Conservation (phyloP, 176 grass and related monocot species). For the Musa troglodytarum region DNA sequence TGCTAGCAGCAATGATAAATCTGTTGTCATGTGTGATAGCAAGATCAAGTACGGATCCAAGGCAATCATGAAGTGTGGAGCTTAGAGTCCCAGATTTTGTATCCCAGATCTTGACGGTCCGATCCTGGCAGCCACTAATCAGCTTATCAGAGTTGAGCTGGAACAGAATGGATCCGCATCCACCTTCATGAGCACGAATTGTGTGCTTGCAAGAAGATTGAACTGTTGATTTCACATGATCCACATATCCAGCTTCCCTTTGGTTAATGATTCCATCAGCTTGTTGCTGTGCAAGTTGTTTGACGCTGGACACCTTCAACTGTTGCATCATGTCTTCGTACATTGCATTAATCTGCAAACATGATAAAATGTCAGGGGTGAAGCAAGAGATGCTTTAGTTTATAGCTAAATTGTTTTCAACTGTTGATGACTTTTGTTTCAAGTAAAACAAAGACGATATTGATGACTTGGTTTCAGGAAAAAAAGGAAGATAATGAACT, state of each 20-base stretch:
- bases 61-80: slow-evolving; percentile 52
- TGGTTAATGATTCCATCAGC: slow-evolving; percentile 63
- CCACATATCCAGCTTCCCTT: slow-evolving; percentile 53
- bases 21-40: slow-evolving; percentile 80
- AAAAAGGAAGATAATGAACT: no score
- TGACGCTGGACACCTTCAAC: slow-evolving; percentile 48
- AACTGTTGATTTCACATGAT: slow-evolving; percentile 39
- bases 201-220: slow-evolving; percentile 59
- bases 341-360: slow-evolving; percentile 69
- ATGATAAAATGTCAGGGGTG: background rate
- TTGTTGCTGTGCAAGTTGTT: slow-evolving; percentile 73
- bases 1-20: slow-evolving; percentile 74
- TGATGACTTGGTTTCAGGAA: no score
- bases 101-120: slow-evolving; percentile 87
- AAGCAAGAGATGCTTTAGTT: background rate
- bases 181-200: slow-evolving; percentile 82
- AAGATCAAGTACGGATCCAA: slow-evolving; percentile 80
- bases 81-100: slow-evolving; percentile 37
- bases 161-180: slow-evolving; percentile 66
- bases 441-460: no score
- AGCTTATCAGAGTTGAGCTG: slow-evolving; percentile 74
- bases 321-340: slow-evolving; percentile 87
- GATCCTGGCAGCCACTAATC: slow-evolving; percentile 79
- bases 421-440: no score
- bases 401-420: background rate